Conservation (phyloP, 2,329 filamentous ascomycete species). For the Diaporthe aspalathi region DNA sequence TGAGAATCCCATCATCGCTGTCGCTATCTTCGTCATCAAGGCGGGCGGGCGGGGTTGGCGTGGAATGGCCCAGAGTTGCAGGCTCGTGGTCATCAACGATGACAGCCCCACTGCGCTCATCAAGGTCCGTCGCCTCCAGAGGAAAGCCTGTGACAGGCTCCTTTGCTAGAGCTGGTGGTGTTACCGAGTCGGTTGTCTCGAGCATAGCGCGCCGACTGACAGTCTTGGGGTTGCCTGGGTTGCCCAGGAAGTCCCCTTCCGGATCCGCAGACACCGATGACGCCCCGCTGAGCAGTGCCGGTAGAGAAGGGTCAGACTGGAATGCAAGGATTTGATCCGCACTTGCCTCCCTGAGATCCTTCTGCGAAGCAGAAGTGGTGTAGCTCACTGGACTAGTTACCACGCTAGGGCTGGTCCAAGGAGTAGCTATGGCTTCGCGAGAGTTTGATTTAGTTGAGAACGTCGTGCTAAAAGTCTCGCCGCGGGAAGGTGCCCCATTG, state of each 20-base stretch:
- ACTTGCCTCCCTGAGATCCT: conserved; percentile 58
- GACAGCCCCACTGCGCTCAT: conserved; percentile 44
- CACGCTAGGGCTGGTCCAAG: conserved; percentile 67
- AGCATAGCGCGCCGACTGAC: conserved; percentile 58
- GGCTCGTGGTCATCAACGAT: conserved; percentile 45
- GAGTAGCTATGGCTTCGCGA: conserved; percentile 60
- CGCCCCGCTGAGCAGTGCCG: conserved; percentile 71
- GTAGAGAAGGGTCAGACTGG: conserved; percentile 73
- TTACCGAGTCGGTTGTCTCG: conserved; percentile 65
- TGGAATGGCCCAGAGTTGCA: conserved; percentile 40
- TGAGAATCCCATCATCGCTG: conserved; percentile 65
- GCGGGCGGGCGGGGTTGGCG: conserved; percentile 39
- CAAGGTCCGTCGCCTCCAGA: conserved; percentile 53
- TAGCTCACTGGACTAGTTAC: conserved; percentile 60
- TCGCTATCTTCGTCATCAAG: conserved; percentile 62
- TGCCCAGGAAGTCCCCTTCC: conserved; percentile 69
- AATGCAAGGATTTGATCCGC: conserved; percentile 64
- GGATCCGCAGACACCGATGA: conserved; percentile 73
- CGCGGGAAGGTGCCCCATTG: conserved; percentile 51
- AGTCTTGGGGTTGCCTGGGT: conserved; percentile 62
- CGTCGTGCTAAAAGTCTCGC: conserved; percentile 56
- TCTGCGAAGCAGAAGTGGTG: conserved; percentile 50
- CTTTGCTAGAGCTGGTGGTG: conserved; percentile 63
- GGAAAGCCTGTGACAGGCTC: conserved; percentile 60
- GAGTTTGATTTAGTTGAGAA: conserved; percentile 66